phyloP scores from a whole-genome alignment of 108 stramenopile species.

The Epithemia pelagica region DNA sequence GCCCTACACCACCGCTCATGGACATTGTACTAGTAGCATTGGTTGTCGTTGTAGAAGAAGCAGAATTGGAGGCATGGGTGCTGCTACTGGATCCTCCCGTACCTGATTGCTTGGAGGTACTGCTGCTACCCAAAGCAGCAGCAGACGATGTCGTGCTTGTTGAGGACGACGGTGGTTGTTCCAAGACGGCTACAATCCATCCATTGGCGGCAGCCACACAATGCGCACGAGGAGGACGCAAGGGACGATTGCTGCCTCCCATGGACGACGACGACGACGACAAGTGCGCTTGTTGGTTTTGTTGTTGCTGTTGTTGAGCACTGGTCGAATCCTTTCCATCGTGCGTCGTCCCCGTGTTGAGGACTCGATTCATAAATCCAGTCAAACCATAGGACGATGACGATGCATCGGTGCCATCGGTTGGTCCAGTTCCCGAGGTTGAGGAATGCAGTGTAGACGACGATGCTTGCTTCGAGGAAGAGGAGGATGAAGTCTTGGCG shows the following conservation, averaged over 20 bases:
- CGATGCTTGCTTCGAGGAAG: not conserved
- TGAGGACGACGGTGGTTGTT: conserved; percentile 29
- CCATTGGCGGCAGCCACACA: conserved; percentile 78
- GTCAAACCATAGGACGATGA: conserved; percentile 19
- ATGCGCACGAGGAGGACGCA: conserved; percentile 49
- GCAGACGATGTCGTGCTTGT: too few relatives aligned
- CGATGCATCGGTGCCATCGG: conserved; percentile 22
- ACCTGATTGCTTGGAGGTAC: too few relatives aligned
- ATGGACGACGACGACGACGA: not conserved
- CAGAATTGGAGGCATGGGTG: too few relatives aligned
- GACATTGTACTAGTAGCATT: not conserved
- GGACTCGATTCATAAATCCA: conserved; percentile 46
- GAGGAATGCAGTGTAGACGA: conserved; percentile 1
- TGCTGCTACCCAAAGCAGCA: not conserved
- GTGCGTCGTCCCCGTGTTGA: conserved; percentile 36
- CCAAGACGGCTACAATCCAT: conserved; percentile 77
- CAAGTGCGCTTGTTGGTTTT: not conserved
- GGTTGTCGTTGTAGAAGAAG: too few relatives aligned
- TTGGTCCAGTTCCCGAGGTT: not conserved
- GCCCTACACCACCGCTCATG: not conserved
- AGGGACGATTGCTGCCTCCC: conserved; percentile 27
- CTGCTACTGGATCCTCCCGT: too few relatives aligned
- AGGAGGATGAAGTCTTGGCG: conserved; percentile 1
- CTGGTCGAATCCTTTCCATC: not conserved
- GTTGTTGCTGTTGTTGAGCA: not conserved